Percentiles rank a stretch among this genome's conserved stretches.
These are phyloP conservation scores for Holtermanniella nyarrowii DNA, from an alignment of 768 basidiomycete genomes.

Conservation along the genomic window DNA sequence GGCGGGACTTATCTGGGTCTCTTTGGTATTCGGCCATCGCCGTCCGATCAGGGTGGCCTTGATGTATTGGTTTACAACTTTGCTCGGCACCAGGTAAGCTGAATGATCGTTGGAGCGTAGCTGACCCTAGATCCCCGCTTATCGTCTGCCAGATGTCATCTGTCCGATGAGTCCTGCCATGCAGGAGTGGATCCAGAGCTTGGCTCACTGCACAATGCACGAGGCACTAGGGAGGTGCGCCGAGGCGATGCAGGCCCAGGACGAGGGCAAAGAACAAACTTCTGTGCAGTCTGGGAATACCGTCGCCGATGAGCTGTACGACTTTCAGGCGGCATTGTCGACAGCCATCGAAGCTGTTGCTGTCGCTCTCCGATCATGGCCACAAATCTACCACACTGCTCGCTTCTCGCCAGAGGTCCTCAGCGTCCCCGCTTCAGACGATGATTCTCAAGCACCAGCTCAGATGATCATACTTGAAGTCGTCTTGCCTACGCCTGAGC, in stretches of 20 bases:
- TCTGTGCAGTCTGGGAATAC: constrained; percentile 4
- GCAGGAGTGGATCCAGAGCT: constrained; percentile 29
- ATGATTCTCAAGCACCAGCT: constrained; percentile 35
- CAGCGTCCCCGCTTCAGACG: constrained; percentile 32
- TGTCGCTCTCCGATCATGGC: constrained; percentile 33
- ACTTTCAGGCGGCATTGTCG: constrained; percentile 38
- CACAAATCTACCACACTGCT: constrained; percentile 29
- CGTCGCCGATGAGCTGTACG: constrained; percentile 31
- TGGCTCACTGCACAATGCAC: constrained; percentile 29
- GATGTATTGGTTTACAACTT: constrained; percentile 42
- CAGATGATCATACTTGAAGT: constrained; percentile 39
- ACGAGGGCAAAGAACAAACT: no score
- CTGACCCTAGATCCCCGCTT: constrained; percentile 36
- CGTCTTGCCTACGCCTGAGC: constrained; percentile 31
- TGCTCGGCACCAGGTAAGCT: constrained; percentile 32
- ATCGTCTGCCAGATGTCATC: constrained; percentile 40
- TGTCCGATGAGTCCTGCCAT: constrained; percentile 26
- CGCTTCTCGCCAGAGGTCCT: constrained; percentile 37
- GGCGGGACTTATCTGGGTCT: constrained; percentile 39
- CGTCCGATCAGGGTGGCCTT: constrained; percentile 16
- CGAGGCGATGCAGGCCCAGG: constrained; percentile 23
- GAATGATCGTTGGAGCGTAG: background rate
- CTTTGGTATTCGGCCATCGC: constrained; percentile 37
- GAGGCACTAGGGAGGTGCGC: constrained; percentile 26
- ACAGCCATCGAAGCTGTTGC: constrained; percentile 39